phyloP scores from a whole-genome alignment of 805 yeast species.

The Candida odintsovae region DNA sequence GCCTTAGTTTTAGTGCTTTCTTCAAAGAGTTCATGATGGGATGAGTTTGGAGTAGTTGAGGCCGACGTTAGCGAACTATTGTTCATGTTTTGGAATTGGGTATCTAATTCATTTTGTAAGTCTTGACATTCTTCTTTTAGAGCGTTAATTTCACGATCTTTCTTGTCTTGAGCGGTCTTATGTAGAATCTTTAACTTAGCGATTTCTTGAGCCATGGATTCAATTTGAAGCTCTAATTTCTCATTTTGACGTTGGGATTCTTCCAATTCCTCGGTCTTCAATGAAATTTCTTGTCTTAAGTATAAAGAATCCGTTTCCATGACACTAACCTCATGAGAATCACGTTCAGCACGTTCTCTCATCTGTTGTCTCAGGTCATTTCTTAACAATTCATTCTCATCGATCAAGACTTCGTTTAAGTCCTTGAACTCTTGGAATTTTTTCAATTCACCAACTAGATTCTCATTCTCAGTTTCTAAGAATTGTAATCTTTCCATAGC shows the following conservation, averaged over 20 bases:
- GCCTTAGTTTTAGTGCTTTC: neutral
- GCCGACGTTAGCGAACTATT: neutral
- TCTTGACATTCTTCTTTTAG: conserved; percentile 9
- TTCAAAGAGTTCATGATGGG: neutral
- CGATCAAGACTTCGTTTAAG: conserved; percentile 8
- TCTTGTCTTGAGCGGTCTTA: conserved; percentile 5
- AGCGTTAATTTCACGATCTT: conserved; percentile 8
- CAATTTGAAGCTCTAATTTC: conserved; percentile 6
- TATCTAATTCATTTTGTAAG: conserved; percentile 10
- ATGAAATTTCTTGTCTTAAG: neutral
- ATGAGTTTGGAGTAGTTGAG: conserved; percentile 1
- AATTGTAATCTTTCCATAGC: conserved; percentile 3
- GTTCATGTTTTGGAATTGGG: neutral
- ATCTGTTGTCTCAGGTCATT: conserved; percentile 1
- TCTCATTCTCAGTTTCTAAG: conserved; percentile 7
- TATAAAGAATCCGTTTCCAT: neutral
- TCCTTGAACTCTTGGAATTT: conserved; percentile 8
- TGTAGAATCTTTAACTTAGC: conserved; percentile 8
- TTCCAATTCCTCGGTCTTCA: neutral
- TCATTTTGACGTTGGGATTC: conserved; percentile 4
- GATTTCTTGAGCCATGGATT: conserved; percentile 7
- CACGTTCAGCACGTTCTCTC: conserved; percentile 2
- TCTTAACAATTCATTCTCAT: conserved; percentile 8
- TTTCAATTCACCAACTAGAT: conserved; percentile 3
- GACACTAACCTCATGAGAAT: neutral